These are phyloP conservation scores for Cyberlindnera nakhonratchasimensis DNA, from an alignment of 805 yeast genomes.

Conservation along the genomic window DNA sequence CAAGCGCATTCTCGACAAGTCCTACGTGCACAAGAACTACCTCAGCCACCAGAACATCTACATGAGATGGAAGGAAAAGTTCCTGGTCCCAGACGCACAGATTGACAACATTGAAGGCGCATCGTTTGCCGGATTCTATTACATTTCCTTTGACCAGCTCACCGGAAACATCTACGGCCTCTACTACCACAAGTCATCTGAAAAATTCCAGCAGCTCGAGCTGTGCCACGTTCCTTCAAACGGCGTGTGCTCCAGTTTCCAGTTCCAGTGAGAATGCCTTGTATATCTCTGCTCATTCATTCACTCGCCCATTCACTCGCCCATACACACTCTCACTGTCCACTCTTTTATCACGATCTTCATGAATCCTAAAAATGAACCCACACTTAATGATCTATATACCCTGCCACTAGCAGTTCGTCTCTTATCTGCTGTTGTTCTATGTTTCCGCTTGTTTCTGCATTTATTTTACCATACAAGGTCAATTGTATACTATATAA, in stretches of 20 bases:
- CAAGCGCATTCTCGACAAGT: constrained; percentile 17
- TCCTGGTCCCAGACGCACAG: constrained; percentile 75
- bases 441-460: too few relatives aligned
- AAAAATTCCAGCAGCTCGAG: constrained; percentile 71
- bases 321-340: background rate
- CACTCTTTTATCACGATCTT: too few relatives aligned
- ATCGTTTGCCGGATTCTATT: constrained; percentile 90
- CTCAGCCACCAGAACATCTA: constrained; percentile 51
- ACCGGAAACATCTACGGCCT: constrained; percentile 77
- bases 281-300: background rate
- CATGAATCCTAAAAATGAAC: too few relatives aligned
- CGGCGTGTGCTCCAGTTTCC: constrained; percentile 13
- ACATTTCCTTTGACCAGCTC: constrained; percentile 73
- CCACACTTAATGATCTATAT: too few relatives aligned
- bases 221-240: constrained; percentile 30
- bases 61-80: constrained; percentile 95
- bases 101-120: constrained; percentile 56
- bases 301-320: background rate
- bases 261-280: constrained; percentile 15
- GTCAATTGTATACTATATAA: too few relatives aligned
- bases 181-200: constrained; percentile 78
- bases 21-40: constrained; percentile 29
- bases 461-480: too few relatives aligned
- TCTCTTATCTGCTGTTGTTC: too few relatives aligned
- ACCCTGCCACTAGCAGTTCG: too few relatives aligned